A percentile compares a stretch with the other conserved stretches of the same genome.
Conservation (phyloP, 2,329 filamentous ascomycete species). For the Septoria petroselini region DNA sequence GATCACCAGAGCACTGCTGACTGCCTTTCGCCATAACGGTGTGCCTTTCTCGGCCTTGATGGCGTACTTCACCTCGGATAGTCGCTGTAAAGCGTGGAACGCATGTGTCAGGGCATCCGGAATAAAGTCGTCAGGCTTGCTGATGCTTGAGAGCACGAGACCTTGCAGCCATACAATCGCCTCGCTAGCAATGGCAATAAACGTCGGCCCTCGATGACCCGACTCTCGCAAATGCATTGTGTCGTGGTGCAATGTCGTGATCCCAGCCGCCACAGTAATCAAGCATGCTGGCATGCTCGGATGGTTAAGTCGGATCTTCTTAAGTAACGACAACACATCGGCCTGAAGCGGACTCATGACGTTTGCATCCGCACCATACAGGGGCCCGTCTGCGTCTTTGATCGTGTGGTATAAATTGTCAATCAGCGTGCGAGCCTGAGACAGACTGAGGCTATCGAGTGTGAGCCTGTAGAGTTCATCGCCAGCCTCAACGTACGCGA, state of each 20-base stretch:
- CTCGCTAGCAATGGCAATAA: slow-evolving; percentile 82
- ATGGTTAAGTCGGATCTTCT: slow-evolving; percentile 64
- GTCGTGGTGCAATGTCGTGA: slow-evolving; percentile 67
- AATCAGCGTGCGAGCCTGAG: slow-evolving; percentile 66
- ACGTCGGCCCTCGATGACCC: slow-evolving; percentile 62
- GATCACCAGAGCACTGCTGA: slow-evolving; percentile 65
- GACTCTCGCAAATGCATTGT: slow-evolving; percentile 22
- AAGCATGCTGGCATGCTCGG: slow-evolving; percentile 65
- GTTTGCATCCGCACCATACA: slow-evolving; percentile 70
- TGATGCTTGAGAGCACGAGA: slow-evolving; percentile 58
- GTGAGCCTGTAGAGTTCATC: slow-evolving; percentile 76
- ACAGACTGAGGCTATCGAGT: slow-evolving; percentile 59
- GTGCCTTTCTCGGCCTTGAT: slow-evolving; percentile 67
- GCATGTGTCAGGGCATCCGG: slow-evolving; percentile 64
- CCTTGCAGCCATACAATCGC: slow-evolving; percentile 68
- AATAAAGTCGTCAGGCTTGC: slow-evolving; percentile 65
- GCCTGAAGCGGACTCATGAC: slow-evolving; percentile 69
- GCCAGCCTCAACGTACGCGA: slow-evolving; percentile 76
- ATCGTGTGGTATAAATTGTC: slow-evolving; percentile 68
- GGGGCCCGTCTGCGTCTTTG: slow-evolving; percentile 63
- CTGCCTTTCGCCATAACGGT: slow-evolving; percentile 77
- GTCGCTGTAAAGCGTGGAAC: slow-evolving; percentile 63
- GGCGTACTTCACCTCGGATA: slow-evolving; percentile 76
- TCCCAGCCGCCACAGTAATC: slow-evolving; percentile 65
- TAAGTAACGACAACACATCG: slow-evolving; percentile 65